These are phyloP conservation scores for Hypoxylon sp. DNA, from an alignment of 2,329 filamentous ascomycete species.

Conservation along the genomic window DNA sequence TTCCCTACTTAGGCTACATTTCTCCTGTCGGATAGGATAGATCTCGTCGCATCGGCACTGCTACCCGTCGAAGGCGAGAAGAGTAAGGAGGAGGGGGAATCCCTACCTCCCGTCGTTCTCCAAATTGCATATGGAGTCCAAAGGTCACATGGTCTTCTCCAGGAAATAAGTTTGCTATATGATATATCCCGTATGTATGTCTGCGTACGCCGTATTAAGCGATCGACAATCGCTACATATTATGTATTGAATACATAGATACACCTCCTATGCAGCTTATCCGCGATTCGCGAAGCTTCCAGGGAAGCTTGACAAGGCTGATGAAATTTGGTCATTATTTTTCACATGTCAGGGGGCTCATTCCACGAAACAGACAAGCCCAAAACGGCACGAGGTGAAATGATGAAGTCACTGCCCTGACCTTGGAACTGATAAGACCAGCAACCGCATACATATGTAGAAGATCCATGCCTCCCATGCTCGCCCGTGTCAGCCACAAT, in stretches of 20 bases:
- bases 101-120: conserved; percentile 22
- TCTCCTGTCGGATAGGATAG: conserved; percentile 39
- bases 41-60: conserved; percentile 43
- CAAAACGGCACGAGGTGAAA: conserved; percentile 41
- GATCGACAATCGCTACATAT: conserved; percentile 23
- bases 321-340: conserved; percentile 4
- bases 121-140: conserved; percentile 23
- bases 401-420: conserved; percentile 31
- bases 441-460: conserved; percentile 20
- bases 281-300: conserved; percentile 32
- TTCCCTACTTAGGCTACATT: conserved; percentile 42
- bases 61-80: conserved; percentile 37
- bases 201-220: conserved; percentile 13
- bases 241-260: too few species aligned
- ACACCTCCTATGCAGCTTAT: background rate
- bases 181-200: conserved; percentile 10
- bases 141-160: conserved; percentile 35
- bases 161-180: background rate
- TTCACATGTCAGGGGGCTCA: conserved; percentile 39
- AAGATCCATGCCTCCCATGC: conserved; percentile 30
- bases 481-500: conserved; percentile 34
- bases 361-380: conserved; percentile 37
- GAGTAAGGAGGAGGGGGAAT: background rate
- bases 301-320: conserved; percentile 16
- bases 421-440: conserved; percentile 34